These are phyloP conservation scores for Cystobasidium tubakii DNA, from an alignment of 768 basidiomycete genomes.

Conservation along the genomic window DNA sequence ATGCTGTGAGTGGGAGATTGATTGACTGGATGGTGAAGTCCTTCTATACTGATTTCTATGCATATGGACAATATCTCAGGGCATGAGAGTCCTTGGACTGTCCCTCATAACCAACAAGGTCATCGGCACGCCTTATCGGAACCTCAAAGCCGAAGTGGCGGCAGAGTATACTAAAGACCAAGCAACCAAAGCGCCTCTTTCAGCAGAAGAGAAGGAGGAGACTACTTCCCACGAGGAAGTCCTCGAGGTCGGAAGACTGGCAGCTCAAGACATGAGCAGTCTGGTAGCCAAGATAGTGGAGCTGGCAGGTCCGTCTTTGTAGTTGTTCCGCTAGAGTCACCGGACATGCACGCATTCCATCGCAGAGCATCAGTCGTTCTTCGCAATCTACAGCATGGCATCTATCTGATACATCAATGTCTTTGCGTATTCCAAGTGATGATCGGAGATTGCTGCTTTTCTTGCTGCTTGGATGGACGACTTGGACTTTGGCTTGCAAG, in stretches of 20 bases:
- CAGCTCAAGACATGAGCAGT: constrained; percentile 30
- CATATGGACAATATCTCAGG: too few species aligned
- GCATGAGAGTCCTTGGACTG: constrained; percentile 67
- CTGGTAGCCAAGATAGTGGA: constrained; percentile 34
- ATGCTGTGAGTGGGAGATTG: constrained; percentile 37
- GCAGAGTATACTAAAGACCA: constrained; percentile 58
- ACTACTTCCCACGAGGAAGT: constrained; percentile 36
- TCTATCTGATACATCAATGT: neutral
- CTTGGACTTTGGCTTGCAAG: too few species aligned
- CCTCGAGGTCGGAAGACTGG: constrained; percentile 9
- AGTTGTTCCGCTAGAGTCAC: neutral
- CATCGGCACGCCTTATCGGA: constrained; percentile 63
- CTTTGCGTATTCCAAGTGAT: neutral
- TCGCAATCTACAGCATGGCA: neutral
- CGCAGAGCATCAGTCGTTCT: neutral
- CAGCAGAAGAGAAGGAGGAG: constrained; percentile 34
- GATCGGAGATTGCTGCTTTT: neutral
- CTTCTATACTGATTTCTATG: too few species aligned
- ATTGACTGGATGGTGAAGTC: constrained; percentile 44
- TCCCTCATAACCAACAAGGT: constrained; percentile 83
- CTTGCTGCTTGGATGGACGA: too few species aligned
- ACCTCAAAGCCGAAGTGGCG: constrained; percentile 67
- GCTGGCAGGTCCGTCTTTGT: constrained; percentile 15
- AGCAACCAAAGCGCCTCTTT: constrained; percentile 39
- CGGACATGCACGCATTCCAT: neutral